Percentiles rank a stretch among this genome's conserved stretches.
Conservation (phyloP, 106 monocot species). For the Cymbidium sinense region DNA sequence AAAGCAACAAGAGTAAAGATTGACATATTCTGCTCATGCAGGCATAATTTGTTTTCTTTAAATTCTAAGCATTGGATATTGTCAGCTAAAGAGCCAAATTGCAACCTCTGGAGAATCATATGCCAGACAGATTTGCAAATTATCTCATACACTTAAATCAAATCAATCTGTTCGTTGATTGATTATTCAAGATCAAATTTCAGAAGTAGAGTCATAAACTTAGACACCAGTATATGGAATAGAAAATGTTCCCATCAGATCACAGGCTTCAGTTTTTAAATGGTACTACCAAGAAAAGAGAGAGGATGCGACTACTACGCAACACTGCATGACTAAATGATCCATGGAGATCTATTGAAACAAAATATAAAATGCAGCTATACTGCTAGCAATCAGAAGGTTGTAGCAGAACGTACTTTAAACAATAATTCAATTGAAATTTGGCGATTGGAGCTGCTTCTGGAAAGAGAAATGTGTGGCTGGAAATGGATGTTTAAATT, state of each 20-base stretch:
- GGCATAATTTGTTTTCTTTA: not conserved
- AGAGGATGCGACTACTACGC: not conserved
- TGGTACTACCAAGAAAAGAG: not conserved
- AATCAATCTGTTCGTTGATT: not conserved
- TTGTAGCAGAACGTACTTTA: not conserved
- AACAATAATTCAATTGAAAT: not conserved
- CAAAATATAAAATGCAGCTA: not conserved
- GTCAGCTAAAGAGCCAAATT: not conserved
- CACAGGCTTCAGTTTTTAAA: not conserved
- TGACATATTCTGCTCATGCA: not conserved
- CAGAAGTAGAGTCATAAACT: not conserved
- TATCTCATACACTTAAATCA: not conserved
- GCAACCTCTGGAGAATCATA: not conserved
- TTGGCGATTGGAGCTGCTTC: not conserved
- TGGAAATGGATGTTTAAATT: not conserved
- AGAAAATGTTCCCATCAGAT: not conserved
- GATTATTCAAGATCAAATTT: not conserved
- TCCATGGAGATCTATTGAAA: not conserved
- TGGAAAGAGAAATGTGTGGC: not conserved
- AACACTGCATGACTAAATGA: not conserved
- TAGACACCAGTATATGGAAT: not conserved
- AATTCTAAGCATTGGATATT: not conserved
- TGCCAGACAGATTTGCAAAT: no score
- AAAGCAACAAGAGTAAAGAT: not conserved
- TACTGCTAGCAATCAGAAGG: not conserved